phyloP scores from a whole-genome alignment of 257 asterid species.

The Lycium ferocissimum region DNA sequence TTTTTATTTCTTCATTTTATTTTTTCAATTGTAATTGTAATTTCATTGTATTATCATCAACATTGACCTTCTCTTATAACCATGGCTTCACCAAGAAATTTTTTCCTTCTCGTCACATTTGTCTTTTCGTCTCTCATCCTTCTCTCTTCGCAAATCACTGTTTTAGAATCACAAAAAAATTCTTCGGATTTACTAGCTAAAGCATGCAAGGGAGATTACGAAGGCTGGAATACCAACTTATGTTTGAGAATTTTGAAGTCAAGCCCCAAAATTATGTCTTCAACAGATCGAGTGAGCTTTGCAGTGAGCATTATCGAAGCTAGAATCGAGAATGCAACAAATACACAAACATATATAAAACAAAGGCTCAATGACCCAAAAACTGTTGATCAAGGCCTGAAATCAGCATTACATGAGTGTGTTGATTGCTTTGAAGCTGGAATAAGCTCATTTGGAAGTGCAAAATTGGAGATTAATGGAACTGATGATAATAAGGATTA shows the following conservation, averaged over 20 bases:
- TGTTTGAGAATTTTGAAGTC: background rate
- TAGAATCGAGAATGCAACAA: background rate
- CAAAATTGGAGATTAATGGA: background rate
- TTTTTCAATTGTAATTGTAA: no score
- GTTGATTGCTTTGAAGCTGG: background rate
- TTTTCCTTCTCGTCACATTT: background rate
- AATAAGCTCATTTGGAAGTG: background rate
- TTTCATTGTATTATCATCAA: no score
- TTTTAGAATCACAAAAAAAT: background rate
- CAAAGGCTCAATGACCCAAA: background rate
- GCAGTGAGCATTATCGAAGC: background rate
- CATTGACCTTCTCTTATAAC: background rate
- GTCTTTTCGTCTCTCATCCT: background rate
- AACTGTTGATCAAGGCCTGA: background rate
- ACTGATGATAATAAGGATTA: background rate
- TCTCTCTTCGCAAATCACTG: background rate
- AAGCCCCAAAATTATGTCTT: background rate
- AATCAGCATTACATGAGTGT: background rate
- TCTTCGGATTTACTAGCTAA: background rate
- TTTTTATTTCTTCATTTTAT: no score
- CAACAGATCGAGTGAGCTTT: background rate
- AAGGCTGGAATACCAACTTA: background rate
- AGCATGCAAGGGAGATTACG: background rate
- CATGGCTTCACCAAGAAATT: background rate
- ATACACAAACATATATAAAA: background rate